phyloP scores from a whole-genome alignment of 805 yeast genomes.

The Starmerella davenportii region DNA sequence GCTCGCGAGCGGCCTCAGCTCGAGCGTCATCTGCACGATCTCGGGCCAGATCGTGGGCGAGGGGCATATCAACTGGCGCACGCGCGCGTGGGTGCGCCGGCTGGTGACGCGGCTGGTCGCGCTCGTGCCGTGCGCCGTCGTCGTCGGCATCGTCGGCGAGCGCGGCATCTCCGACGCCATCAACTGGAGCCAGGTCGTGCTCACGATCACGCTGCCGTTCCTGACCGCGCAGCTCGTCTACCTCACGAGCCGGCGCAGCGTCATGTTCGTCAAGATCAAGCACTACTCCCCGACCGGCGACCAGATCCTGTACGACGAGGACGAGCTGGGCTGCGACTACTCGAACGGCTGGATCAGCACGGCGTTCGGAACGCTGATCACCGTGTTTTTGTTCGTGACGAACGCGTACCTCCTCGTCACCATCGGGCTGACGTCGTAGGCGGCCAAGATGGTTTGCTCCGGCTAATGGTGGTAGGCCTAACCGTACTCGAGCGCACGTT shows the following conservation, averaged over 20 bases:
- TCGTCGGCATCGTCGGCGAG: constrained; percentile 55
- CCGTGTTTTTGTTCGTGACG: constrained; percentile 55
- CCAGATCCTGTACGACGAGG: constrained; percentile 1
- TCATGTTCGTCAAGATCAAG: constrained; percentile 33
- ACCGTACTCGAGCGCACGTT: too few relatives aligned
- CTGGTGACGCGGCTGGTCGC: constrained; percentile 61
- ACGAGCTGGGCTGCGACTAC: constrained; percentile 15
- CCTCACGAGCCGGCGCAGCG: constrained; percentile 50
- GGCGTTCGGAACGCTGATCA: constrained; percentile 34
- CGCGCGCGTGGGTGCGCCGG: constrained; percentile 67
- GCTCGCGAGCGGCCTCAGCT: constrained; percentile 71
- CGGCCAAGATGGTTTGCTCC: too few relatives aligned
- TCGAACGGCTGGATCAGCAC: constrained; percentile 45
- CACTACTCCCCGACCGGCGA: constrained; percentile 7
- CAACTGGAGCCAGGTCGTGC: constrained; percentile 71
- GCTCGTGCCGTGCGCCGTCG: constrained; percentile 60
- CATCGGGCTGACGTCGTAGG: constrained; percentile 26
- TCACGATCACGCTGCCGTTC: constrained; percentile 68
- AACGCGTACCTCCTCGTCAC: constrained; percentile 46
- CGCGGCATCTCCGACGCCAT: constrained; percentile 53
- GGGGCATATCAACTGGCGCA: constrained; percentile 70
- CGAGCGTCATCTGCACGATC: constrained; percentile 84
- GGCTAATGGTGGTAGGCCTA: too few relatives aligned
- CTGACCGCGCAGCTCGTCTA: constrained; percentile 70
- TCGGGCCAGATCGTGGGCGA: constrained; percentile 87